Conservation (phyloP, 2,329 filamentous ascomycete species). For the Mollisia scopiformis region DNA sequence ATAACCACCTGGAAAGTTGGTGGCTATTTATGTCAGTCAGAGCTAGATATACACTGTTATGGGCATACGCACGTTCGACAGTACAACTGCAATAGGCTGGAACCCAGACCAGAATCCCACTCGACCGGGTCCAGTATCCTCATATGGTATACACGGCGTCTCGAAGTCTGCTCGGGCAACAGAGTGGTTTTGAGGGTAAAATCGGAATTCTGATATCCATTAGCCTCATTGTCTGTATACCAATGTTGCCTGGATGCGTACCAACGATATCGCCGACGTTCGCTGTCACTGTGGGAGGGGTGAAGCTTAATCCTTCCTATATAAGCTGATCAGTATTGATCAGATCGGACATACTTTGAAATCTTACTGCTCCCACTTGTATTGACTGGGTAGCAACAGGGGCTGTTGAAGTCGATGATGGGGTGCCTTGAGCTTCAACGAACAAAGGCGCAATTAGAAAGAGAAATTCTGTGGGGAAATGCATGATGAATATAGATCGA, state of each 20-base stretch:
- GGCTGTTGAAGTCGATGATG: conserved; percentile 11
- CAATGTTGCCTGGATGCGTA: conserved; percentile 3
- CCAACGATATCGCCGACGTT: conserved; percentile 30
- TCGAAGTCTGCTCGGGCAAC: conserved; percentile 60
- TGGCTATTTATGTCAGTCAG: conserved; percentile 22
- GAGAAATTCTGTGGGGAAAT: neutral
- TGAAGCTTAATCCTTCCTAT: conserved; percentile 22
- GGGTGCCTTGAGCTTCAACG: neutral
- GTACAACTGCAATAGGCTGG: conserved; percentile 45
- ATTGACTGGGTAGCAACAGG: conserved; percentile 11
- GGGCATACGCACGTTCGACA: conserved; percentile 41
- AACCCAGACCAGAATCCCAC: conserved; percentile 57
- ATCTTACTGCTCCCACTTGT: conserved; percentile 18
- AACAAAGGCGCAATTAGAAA: neutral
- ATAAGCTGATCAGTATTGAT: conserved; percentile 5
- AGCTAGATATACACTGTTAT: neutral
- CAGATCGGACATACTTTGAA: neutral
- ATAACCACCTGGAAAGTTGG: conserved; percentile 50
- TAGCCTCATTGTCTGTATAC: neutral
- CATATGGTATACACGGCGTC: conserved; percentile 65
- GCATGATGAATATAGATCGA: neutral
- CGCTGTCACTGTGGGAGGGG: conserved; percentile 24
- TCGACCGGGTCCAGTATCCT: conserved; percentile 50
- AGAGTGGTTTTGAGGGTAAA: conserved; percentile 65
- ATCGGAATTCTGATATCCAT: conserved; percentile 50